Base-by-base conservation (phyloP, 2,329 filamentous ascomycete species). In the Geoglossum cookeanum region DNA sequence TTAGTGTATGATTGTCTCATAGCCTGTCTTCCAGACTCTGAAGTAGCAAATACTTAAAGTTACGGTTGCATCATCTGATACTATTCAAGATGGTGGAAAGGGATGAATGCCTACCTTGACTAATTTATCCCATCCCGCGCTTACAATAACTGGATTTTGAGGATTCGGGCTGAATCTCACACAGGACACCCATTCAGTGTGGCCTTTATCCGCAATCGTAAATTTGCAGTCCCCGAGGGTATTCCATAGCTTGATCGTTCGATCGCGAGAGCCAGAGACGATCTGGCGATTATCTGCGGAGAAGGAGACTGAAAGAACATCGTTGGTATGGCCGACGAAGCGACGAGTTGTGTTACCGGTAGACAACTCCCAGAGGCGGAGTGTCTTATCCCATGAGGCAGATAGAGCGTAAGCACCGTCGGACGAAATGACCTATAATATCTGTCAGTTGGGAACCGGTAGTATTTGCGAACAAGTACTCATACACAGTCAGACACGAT, bases 211-310 rank as follows among this genome's bases (percentile, higher is more conserved):
- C 77, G 88, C 94, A 81, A 98, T 97, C 79, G 91, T 98, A 85
- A 84, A 98, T 83, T 98, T 98, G 90, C 92, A 98, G 84, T 98
- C 92, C 77, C 92, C 92, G 65, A 98, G 88, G 68, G 92, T 98
- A 83, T 98, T 98, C 92, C 92, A 98, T 70, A 98, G 85, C 87
- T 97, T 98, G 83, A 98, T 97, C 71, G 87, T 88, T 74, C 89
- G 85, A 81, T 98, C 92, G 74, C 92, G 90, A 64, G 92, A 97
- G 66, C 90, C 92, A 65, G 92, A 97, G 69, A 97, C 92, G 76
- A 98, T 97, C 82, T 97, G 92, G 73, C 92, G 87, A 87, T 97
- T 97, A 81, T 98, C 92, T 83, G 92, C 92, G 69, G 92, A 97
- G 87, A 98, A 98, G 67, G 90, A 96, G 74, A 98, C 92, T 74